Base-by-base conservation (phyloP, 805 yeast genomes). In the Saturnispora bothae region DNA sequence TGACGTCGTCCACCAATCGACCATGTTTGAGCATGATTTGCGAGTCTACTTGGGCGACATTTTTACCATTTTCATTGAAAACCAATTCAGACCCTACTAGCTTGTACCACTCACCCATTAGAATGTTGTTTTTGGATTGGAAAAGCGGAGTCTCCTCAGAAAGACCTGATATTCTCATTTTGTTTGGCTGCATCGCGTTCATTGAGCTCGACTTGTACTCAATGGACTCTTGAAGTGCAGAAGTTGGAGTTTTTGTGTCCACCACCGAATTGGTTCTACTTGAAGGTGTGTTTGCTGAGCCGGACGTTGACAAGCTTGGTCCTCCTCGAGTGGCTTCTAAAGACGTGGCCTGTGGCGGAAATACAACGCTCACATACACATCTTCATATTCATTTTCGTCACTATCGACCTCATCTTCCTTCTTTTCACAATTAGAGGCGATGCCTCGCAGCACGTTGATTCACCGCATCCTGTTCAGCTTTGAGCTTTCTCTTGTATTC, bases 41-140 rank as follows among this genome's bases (percentile, higher is more conserved):
- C 2, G 53, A 53, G 26, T 52, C 53, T 4, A 56, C 55, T 17
- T 51, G 49, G 13, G 60, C 53, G 4, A 60, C 38, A 25, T 48
- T 53, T 20, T 58, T 56, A 2, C 64, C 65, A 36, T 51, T 53
- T 34, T 61, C 65, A 38, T 61, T 54, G 44, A 59, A 58, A 1
- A 60, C 54, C 30, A 61, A 35, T 36, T 61, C 96, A 0, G 94
- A 81, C 0, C 97, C 97, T 1, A 83, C 78, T 3, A 84, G 57
- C 39, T 71, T 71, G 31, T 69, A 66, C 96, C 96, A 88, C 17
- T 65, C 61, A 2, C 94, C 92, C 55, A 76, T 73, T 53, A 75
- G 84, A 4, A 83, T 57, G 28, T 69, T 64, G 36, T 69, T 68
- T 29, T 79, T 78, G 12, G 76, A 60, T 48, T 71, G 74, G 31